These are phyloP conservation scores for Rhipidocladum racemiflorum DNA, from an alignment of 176 grass and related monocot genomes.

Conservation along the genomic window DNA sequence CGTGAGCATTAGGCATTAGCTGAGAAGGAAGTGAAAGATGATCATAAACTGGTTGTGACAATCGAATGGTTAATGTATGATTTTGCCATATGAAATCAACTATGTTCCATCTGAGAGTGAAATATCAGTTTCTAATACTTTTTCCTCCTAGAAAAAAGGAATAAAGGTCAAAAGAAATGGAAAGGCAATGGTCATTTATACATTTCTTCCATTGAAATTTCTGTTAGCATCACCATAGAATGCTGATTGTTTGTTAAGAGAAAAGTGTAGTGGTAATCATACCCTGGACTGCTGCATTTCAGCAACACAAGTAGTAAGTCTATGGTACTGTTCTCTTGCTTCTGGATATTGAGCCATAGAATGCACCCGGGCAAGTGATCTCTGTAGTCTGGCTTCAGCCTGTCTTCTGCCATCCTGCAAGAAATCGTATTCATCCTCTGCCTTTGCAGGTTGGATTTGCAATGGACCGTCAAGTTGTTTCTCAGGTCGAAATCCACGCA, in stretches of 20 bases:
- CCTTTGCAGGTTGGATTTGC: slow-evolving; percentile 47
- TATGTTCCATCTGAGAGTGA: not conserved
- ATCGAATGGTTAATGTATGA: not conserved
- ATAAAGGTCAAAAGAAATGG: not conserved
- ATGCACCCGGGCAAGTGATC: slow-evolving; percentile 62
- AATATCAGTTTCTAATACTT: not conserved
- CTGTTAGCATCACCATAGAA: not conserved
- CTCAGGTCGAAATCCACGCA: slow-evolving; percentile 46
- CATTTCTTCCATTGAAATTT: not conserved
- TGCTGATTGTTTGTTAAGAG: not conserved
- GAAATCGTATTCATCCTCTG: slow-evolving; percentile 70
- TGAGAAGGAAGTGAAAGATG: not conserved
- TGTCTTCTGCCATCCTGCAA: slow-evolving; percentile 79
- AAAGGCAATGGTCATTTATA: not conserved
- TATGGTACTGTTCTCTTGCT: slow-evolving; percentile 80
- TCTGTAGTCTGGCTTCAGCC: slow-evolving; percentile 68
- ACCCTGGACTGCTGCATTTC: slow-evolving; percentile 71
- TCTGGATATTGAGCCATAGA: slow-evolving; percentile 90
- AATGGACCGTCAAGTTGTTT: slow-evolving; percentile 44
- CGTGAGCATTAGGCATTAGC: not conserved
- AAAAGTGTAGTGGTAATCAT: not conserved
- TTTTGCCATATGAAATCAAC: not conserved
- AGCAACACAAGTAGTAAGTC: slow-evolving; percentile 57
- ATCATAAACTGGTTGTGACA: not conserved
- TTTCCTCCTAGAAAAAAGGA: not conserved